phyloP scores from a whole-genome alignment of 352 stramenopile species.

The Pythium insidiosum region DNA sequence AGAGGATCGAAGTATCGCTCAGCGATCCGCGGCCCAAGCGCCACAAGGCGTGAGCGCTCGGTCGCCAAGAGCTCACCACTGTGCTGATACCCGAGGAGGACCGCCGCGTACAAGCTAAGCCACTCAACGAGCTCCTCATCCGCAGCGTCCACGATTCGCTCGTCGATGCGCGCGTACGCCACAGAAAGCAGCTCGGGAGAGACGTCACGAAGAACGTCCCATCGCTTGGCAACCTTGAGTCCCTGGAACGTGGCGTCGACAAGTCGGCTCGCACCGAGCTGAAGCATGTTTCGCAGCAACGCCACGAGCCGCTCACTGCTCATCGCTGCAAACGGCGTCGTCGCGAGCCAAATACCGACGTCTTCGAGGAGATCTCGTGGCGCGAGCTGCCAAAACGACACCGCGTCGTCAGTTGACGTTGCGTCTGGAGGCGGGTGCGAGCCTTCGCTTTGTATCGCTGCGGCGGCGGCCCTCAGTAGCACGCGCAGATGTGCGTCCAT shows the following conservation, averaged over 20 bases:
- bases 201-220: constrained; percentile 34
- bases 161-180: constrained; percentile 18
- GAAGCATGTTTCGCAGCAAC: constrained; percentile 27
- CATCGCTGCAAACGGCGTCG: constrained; percentile 23
- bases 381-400: constrained; percentile 47
- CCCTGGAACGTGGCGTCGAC: constrained; percentile 46
- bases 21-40: constrained; percentile 30
- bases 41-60: constrained; percentile 31
- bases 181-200: constrained; percentile 31
- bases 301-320: constrained; percentile 29
- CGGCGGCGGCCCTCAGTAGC: constrained; percentile 7
- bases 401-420: constrained; percentile 28
- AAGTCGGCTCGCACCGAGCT: constrained; percentile 44
- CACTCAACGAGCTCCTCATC: constrained; percentile 10
- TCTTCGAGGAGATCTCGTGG: constrained; percentile 31
- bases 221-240: constrained; percentile 74
- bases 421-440: neutral
- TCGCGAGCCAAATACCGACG: constrained; percentile 58
- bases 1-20: constrained; percentile 17
- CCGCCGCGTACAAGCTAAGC: constrained; percentile 46
- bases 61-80: constrained; percentile 42
- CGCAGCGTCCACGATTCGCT: constrained; percentile 21
- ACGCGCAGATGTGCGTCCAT: constrained; percentile 4
- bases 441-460: constrained; percentile 5
- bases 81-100: constrained; percentile 77